Conservation (phyloP, 2,329 filamentous ascomycete genomes). For the Alternaria infectoria region DNA sequence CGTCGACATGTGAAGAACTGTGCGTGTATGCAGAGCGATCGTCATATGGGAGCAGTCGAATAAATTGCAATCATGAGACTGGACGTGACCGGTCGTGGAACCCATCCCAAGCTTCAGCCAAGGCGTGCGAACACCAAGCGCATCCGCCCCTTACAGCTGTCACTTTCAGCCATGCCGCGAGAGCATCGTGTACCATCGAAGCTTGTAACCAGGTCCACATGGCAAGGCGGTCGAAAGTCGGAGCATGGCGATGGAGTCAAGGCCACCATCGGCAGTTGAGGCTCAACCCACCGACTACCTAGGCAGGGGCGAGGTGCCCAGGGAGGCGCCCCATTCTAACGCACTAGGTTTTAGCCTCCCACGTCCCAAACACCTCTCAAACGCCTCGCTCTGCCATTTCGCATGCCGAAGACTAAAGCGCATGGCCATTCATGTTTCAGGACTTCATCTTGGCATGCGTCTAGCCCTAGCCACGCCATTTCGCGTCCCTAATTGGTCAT, state of each 20-base stretch:
- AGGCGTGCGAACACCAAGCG: conserved; percentile 4
- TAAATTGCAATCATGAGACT: not conserved
- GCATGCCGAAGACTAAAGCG: conserved; percentile 27
- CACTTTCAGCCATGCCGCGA: conserved; percentile 17
- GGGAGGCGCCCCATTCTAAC: conserved; percentile 31
- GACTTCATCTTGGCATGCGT: conserved; percentile 11
- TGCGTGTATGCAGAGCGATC: not conserved
- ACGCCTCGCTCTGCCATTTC: conserved; percentile 28
- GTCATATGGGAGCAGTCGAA: not conserved
- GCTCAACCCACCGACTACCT: conserved; percentile 3
- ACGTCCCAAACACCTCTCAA: conserved; percentile 38
- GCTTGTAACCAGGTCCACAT: conserved; percentile 7
- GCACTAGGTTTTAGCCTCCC: conserved; percentile 25
- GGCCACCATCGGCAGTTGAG: conserved; percentile 8
- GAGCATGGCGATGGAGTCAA: not conserved
- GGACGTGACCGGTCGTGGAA: not conserved
- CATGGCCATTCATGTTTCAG: conserved; percentile 42
- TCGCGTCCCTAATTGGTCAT: conserved; percentile 37
- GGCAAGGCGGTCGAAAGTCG: conserved; percentile 7
- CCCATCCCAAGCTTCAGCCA: conserved; percentile 2
- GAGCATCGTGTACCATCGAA: conserved; percentile 7
- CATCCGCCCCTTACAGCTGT: conserved; percentile 22
- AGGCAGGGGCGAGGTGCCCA: not conserved
- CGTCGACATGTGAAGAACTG: not conserved
- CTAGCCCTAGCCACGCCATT: conserved; percentile 22